A percentile compares a stretch with the other conserved stretches of the same genome.
Evolutionary conservation across 306 rosid genomes (phyloP).

Genomic region (Fragaria iinumae): DNA sequence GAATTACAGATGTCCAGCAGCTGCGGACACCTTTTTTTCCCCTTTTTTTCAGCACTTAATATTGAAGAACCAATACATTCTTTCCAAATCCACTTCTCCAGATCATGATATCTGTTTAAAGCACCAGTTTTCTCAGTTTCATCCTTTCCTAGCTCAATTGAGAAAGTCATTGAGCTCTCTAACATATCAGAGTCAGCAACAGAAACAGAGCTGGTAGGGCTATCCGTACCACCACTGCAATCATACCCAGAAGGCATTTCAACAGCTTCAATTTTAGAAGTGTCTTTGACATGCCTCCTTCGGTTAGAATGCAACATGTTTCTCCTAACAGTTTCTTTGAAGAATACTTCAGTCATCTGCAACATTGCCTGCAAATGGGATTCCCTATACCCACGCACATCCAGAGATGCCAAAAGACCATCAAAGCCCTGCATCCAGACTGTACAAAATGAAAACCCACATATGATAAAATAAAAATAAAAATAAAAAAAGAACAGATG

Average conservation of each 20-base stretch:
- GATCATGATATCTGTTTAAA: conserved; percentile 59
- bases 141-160: conserved; percentile 54
- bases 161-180: conserved; percentile 58
- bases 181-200: conserved; percentile 38
- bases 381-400: conserved; percentile 72
- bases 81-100: conserved; percentile 70
- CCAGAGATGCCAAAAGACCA: conserved; percentile 65
- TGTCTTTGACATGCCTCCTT: conserved; percentile 33
- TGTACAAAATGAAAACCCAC: conserved; percentile 15
- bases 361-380: conserved; percentile 67
- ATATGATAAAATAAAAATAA: conserved; percentile 17
- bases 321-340: conserved; percentile 53
- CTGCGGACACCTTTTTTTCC: conserved; percentile 47
- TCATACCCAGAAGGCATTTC: conserved; percentile 31
- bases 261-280: conserved; percentile 32
- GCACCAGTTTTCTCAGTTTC: conserved; percentile 46
- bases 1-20: conserved; percentile 48
- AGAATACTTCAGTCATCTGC: conserved; percentile 49
- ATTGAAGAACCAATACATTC: conserved; percentile 50
- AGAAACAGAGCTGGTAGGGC: conserved; percentile 38
- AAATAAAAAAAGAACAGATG: not conserved
- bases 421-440: conserved; percentile 60
- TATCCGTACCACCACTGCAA: conserved; percentile 29
- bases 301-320: conserved; percentile 25
- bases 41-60: conserved; percentile 49